These are phyloP conservation scores for Podospora tetraspora DNA, from an alignment of 495 filamentous ascomycete genomes.

Conservation along the genomic window DNA sequence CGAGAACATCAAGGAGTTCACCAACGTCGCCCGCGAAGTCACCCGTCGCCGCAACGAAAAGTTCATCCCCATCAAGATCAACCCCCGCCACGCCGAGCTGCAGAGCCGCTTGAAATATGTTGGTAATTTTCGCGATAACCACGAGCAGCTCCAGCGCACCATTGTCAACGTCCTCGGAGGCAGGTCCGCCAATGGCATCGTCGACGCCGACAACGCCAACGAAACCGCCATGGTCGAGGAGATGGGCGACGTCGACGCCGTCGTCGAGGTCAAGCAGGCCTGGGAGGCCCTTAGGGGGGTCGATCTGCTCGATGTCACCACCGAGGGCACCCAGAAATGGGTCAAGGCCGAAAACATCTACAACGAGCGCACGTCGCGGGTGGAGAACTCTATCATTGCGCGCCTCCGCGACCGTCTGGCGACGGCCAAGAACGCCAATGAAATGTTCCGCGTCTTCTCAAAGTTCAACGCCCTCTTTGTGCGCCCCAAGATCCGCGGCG, in stretches of 20 bases:
- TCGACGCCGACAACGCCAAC: constrained; percentile 49
- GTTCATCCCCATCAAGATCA: constrained; percentile 97
- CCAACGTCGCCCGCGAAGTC: constrained; percentile 90
- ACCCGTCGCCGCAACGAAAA: constrained; percentile 87
- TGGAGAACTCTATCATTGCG: constrained; percentile 98
- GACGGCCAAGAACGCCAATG: constrained; percentile 91
- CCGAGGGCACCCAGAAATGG: constrained; percentile 84
- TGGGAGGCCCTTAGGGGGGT: constrained; percentile 91
- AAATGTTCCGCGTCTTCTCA: constrained; percentile 99
- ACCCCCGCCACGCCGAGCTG: constrained; percentile 73
- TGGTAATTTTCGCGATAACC: constrained; percentile 85
- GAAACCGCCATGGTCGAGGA: constrained; percentile 76
- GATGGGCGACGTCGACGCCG: constrained; percentile 96
- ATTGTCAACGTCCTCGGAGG: constrained; percentile 91
- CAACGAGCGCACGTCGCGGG: constrained; percentile 91
- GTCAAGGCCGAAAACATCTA: constrained; percentile 88
- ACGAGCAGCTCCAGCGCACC: constrained; percentile 93
- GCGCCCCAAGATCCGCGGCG: constrained; percentile 92
- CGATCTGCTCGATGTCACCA: constrained; percentile 87
- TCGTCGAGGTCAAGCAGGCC: constrained; percentile 89
- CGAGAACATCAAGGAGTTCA: constrained; percentile 93
- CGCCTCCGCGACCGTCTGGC: constrained; percentile 87
- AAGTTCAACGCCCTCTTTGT: constrained; percentile 99
- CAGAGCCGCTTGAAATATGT: constrained; percentile 91
- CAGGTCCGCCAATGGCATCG: constrained; percentile 49